These are phyloP conservation scores for Blastobotrys indianensis DNA, from an alignment of 1,139 yeast species.

Conservation along the genomic window DNA sequence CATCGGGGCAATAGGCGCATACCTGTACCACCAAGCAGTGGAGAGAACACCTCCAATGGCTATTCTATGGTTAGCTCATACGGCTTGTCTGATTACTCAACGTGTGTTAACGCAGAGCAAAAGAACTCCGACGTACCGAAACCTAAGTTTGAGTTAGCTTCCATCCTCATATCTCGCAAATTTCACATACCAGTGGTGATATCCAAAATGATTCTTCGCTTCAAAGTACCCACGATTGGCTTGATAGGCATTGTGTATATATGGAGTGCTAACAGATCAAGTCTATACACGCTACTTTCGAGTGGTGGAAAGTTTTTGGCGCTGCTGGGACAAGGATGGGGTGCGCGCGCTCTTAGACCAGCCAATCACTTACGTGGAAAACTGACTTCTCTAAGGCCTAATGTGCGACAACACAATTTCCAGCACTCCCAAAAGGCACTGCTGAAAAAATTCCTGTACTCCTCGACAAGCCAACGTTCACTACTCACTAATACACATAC, in stretches of 20 bases:
- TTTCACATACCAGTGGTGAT: constrained; percentile 51
- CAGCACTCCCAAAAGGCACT: constrained; percentile 3
- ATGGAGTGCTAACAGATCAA: no score
- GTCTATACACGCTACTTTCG: no score
- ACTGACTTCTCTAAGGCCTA: no score
- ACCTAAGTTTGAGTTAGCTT: constrained; percentile 8
- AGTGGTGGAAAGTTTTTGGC: no score
- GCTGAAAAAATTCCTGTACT: no score
- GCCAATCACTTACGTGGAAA: no score
- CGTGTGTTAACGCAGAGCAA: no score
- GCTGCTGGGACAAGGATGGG: no score
- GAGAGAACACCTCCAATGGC: constrained; percentile 50
- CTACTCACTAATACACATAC: not conserved
- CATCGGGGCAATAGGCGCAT: constrained; percentile 1
- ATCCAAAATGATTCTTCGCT: constrained; percentile 77
- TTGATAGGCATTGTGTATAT: constrained; percentile 42
- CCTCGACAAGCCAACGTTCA: no score
- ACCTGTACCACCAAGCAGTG: constrained; percentile 61
- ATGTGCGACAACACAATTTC: not conserved
- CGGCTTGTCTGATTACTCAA: no score
- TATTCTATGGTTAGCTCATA: constrained; percentile 10
- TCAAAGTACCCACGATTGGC: constrained; percentile 82
- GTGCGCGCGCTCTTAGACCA: not conserved
- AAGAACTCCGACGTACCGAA: no score
- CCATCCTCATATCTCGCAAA: not conserved